Evolutionary conservation across 2,329 filamentous ascomycete species (phyloP).

Genomic region (Didymella segeticola): DNA sequence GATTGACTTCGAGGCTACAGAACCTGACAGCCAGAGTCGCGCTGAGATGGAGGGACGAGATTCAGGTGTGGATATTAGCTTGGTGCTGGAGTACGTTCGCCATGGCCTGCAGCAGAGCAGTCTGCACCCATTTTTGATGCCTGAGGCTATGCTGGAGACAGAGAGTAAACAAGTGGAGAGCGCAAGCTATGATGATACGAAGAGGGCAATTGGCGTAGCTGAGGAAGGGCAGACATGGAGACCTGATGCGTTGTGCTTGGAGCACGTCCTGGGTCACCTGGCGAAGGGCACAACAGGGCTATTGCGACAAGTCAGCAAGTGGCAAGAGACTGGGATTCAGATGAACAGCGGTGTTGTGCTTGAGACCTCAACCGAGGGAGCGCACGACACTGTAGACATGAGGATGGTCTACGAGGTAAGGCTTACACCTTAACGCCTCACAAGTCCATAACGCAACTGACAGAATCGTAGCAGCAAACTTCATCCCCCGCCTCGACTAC

Average conservation of each 20-base stretch:
- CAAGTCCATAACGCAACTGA: constrained; percentile 11
- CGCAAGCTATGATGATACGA: constrained; percentile 41
- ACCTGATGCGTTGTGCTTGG: constrained; percentile 49
- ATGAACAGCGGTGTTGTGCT: constrained; percentile 68
- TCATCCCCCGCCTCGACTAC: background rate
- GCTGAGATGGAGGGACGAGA: constrained; percentile 82
- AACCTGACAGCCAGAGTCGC: constrained; percentile 62
- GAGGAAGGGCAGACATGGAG: constrained; percentile 53
- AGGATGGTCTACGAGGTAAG: constrained; percentile 62
- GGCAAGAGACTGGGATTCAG: constrained; percentile 64
- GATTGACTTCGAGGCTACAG: constrained; percentile 76
- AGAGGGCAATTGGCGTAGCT: constrained; percentile 44
- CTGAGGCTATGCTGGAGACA: constrained; percentile 45
- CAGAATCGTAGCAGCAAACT: constrained; percentile 7
- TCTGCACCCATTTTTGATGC: constrained; percentile 65
- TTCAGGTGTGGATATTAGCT: constrained; percentile 73
- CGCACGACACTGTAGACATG: constrained; percentile 57
- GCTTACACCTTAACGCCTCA: background rate
- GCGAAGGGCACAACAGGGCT: constrained; percentile 42
- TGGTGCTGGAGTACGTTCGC: constrained; percentile 79
- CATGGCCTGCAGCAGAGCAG: constrained; percentile 71
- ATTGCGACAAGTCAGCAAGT: constrained; percentile 51
- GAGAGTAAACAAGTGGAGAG: constrained; percentile 9
- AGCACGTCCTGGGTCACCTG: constrained; percentile 45
- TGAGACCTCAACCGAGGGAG: constrained; percentile 43